A percentile compares a stretch with the other conserved stretches of the same genome.
These are phyloP conservation scores for Zymoseptoria passerinii DNA, from an alignment of 2,329 filamentous ascomycete species.

Conservation along the genomic window DNA sequence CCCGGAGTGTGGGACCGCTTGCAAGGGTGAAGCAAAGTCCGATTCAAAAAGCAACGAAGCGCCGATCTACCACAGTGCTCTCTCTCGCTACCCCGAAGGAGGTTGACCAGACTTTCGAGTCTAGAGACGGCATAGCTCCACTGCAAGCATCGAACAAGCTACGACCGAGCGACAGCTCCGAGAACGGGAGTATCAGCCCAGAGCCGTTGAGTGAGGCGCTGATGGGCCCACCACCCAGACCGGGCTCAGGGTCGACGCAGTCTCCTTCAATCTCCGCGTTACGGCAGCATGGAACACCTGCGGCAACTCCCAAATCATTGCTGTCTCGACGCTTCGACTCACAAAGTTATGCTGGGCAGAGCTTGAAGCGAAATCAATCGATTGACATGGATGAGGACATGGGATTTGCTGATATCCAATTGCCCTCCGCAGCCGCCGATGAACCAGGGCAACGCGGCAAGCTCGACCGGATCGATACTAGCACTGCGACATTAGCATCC, in stretches of 20 bases:
- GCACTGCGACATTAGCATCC: conserved; percentile 29
- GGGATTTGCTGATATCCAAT: conserved; percentile 52
- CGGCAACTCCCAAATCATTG: conserved; percentile 29
- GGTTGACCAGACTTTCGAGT: conserved; percentile 35
- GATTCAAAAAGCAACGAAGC: conserved; percentile 57
- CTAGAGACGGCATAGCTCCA: conserved; percentile 22
- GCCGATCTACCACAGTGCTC: conserved; percentile 38
- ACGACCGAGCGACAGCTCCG: conserved; percentile 32
- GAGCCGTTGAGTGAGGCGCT: conserved; percentile 39
- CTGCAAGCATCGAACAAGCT: conserved; percentile 20
- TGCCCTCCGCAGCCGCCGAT: conserved; percentile 62
- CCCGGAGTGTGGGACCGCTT: conserved; percentile 36
- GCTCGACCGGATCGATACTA: conserved; percentile 47
- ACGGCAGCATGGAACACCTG: conserved; percentile 22
- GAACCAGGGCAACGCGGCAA: conserved; percentile 7
- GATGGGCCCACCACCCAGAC: conserved; percentile 55
- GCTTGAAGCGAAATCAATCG: neutral
- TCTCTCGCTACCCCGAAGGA: conserved; percentile 40
- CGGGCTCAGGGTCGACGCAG: conserved; percentile 49
- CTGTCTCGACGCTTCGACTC: conserved; percentile 21
- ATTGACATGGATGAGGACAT: conserved; percentile 4
- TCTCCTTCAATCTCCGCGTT: conserved; percentile 61
- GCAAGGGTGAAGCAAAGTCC: conserved; percentile 59
- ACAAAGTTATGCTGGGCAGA: neutral
- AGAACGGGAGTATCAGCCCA: conserved; percentile 43